Evolutionary conservation across 2,329 filamentous ascomycete species (phyloP), one percentile per base, ranked within the genome.

Genomic region (Microdochium nivale): DNA sequence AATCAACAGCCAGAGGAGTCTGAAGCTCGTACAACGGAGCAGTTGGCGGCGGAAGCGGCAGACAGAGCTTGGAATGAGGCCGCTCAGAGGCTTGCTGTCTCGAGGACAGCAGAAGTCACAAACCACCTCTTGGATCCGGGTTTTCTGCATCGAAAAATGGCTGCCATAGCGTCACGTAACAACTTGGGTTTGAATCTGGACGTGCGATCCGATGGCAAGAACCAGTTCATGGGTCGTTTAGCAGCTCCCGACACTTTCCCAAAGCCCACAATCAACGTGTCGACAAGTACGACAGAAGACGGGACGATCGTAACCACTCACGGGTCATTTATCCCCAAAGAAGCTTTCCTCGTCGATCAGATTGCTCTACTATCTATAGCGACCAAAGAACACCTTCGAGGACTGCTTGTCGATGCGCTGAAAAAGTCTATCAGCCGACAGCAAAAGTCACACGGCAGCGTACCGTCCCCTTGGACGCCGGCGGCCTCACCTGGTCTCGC

Each of bases 361-460:
- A 71, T 96, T 46, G 87, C 88, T 25, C 75, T 96, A 16, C 66
- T 96, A 53, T 94, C 90, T 5, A 78, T 96, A 52, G 88, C 88
- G 19, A 84, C 89, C 10, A 89, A 92, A 63, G 87, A 95, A 59
- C 80, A 90, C 25, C 60, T 96, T 35, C 79, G 88, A 50, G 81
- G 83, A 13, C 70, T 96, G 27, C 64, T 96, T 3, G 87, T 91
- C 62, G 90, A 96, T 60, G 84, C 89, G 11, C 80, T 84, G 51
- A 77, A 78, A 10, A 70, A 95, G 47, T 81, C 89, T 2, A 77
- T 78, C 53, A 87, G 81, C 53, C 82, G 92, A 51, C 86, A 88
- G 63, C 83, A 79, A 54, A 88, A 86, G 21, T 88, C 90, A 2
- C 87, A 95, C 65, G 92, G 91, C 1, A 73, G 84, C 30, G 75